phyloP scores from a whole-genome alignment of 768 basidiomycete species.

The Tricholoma sp. region DNA sequence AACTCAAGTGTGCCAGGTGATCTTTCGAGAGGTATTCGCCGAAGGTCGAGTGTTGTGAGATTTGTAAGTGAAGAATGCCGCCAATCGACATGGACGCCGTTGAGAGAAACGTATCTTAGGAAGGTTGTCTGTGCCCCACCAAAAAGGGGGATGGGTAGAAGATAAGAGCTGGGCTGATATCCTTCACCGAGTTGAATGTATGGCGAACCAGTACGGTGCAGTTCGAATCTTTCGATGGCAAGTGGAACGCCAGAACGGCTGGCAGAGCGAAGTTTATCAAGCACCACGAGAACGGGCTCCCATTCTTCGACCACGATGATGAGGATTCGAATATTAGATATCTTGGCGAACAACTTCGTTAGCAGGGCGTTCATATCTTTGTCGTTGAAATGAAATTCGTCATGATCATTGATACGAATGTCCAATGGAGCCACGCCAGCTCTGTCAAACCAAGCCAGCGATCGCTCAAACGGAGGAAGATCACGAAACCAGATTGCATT shows the following conservation, averaged over 20 bases:
- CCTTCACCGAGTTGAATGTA: slow-evolving; percentile 40
- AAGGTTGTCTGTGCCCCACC: slow-evolving; percentile 41
- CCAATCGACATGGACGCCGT: slow-evolving; percentile 64
- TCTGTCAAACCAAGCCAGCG: slow-evolving; percentile 53
- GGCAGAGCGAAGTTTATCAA: slow-evolving; percentile 42
- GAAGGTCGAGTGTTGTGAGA: slow-evolving; percentile 61
- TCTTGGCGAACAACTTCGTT: slow-evolving; percentile 43
- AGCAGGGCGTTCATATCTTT: slow-evolving; percentile 44
- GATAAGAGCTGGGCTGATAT: slow-evolving; percentile 30
- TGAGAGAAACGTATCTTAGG: slow-evolving; percentile 49
- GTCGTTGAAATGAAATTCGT: slow-evolving; percentile 30
- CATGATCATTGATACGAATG: slow-evolving; percentile 50
- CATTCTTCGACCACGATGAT: slow-evolving; percentile 53
- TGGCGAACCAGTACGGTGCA: slow-evolving; percentile 52
- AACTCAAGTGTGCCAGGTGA: slow-evolving; percentile 48
- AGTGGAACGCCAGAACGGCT: slow-evolving; percentile 30
- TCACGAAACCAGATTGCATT: slow-evolving; percentile 64
- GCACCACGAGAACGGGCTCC: slow-evolving; percentile 45
- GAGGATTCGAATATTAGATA: slow-evolving; percentile 55
- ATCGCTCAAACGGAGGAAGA: slow-evolving; percentile 41
- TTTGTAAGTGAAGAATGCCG: slow-evolving; percentile 39
- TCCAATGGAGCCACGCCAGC: slow-evolving; percentile 53
- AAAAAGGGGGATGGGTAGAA: slow-evolving; percentile 37
- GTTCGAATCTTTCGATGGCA: slow-evolving; percentile 56
- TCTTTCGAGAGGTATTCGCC: slow-evolving; percentile 50